Base-by-base conservation (phyloP, 495 filamentous ascomycete genomes). In the Xylaria curta region DNA sequence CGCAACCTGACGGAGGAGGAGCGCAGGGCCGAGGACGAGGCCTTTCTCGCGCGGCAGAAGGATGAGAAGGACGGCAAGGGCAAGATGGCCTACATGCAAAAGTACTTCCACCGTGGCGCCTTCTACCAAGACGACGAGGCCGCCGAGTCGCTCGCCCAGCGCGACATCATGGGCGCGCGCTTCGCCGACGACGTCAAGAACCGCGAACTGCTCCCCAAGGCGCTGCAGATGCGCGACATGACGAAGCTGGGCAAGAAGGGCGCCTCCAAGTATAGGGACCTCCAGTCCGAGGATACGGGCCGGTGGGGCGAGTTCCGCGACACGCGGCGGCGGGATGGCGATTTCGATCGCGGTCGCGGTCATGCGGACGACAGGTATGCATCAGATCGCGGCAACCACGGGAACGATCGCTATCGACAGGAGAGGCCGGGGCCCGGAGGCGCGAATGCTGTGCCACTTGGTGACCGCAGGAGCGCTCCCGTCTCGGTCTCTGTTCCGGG, bases 41-140 rank as follows among this genome's bases (percentile, higher is more conserved):
- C 87, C 67, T 94, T 90, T 78, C 79, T 98, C 19, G 88, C 89
- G 8, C 83, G 85, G 75, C 95, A 98, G 82, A 91, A 91, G 70
- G 94, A 95, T 74, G 96, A 98, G 74, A 94, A 93, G 73, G 94
- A 95, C 21, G 83, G 84, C 44, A 90, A 91, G 46, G 96, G 95
- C 51, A 92, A 97, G 85, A 92, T 95, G 85, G 87, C 87, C 1
- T 98, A 89, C 79, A 93, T 98, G 93, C 95, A 97, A 80, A 95
- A 95, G 79, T 98, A 98, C 82, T 94, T 91, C 79, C 96, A 99
- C 85, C 95, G 94, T 85, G 96, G 96, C 62, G 96, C 96, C 31
- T 99, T 98, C 84, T 98, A 92, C 83, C 90, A 91, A 68, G 94
- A 95, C 49, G 94, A 95, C 73, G 85, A 87, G 38, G 89, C 91